Evolutionary conservation across 1,284 basidiomycete species (phyloP), one percentile per base, ranked within the genome.

Genomic region (Irpex lacteus): DNA sequence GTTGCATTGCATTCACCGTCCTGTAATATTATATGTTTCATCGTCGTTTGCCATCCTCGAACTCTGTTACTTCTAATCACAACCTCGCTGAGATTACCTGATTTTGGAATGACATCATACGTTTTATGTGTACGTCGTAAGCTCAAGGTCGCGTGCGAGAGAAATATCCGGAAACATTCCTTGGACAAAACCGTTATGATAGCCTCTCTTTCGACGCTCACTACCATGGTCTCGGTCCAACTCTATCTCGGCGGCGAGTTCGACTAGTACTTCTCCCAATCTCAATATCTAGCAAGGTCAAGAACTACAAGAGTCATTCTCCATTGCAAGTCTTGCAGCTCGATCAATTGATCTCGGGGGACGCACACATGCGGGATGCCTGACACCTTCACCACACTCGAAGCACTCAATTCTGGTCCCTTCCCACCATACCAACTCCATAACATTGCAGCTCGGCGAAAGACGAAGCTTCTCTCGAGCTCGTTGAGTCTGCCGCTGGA

Each of bases 401-500:
- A 53, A 18, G 0, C 50, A 15, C 15, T 50, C 9, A 37, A 32
- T 7, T 49, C 11, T 55, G 60, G 50, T 19, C 36, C 50, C 9
- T 32, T 11, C 49, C 44, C 40, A 34, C 44, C 50, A 18, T 53
- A 13, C 44, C 40, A 60, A 11, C 8, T 60, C 62, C 40, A 56
- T 44, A 8, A 58, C 9, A 21, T 53, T 7, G n/a, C 50, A 19
- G 50, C 50, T 53, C 13, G 50, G 19, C 18, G 65, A 63, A 66
- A 66, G 60, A 61, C 47, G 18, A 50, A 52, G 7, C 38, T 67
- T 15, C 60, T 65, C 3, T 63, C 62, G 13, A 15, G 13, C 9
- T 61, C 66, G 1, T 38, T 67, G 13, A 11, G 55, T n/a, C 52
- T 62, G 5, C 60, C 66, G 1, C 66, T 85, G 50, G 85, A 86